phyloP scores from a whole-genome alignment of 2,329 filamentous ascomycete species.

The Ceratocystis cacaofunesta region DNA sequence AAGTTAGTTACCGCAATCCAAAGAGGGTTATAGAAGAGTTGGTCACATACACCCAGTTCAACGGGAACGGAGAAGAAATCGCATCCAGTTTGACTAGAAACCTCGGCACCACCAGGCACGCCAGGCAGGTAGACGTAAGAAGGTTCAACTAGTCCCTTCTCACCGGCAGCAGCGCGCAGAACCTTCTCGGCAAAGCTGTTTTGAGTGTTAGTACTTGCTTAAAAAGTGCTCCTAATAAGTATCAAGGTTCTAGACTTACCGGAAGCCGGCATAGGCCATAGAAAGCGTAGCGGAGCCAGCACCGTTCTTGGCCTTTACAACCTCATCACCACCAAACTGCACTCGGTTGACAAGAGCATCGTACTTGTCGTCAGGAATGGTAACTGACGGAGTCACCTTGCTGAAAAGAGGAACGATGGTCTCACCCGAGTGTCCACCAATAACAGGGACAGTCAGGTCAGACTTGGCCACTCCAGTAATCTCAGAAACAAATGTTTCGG shows the following conservation, averaged over 20 bases:
- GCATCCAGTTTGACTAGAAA: conserved; percentile 66
- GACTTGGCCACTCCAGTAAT: conserved; percentile 72
- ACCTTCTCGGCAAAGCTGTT: conserved; percentile 77
- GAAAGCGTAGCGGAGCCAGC: conserved; percentile 80
- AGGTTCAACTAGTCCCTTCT: conserved; percentile 86
- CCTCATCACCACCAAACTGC: conserved; percentile 95
- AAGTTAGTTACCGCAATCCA: conserved; percentile 17
- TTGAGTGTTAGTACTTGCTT: conserved; percentile 23
- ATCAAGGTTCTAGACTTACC: conserved; percentile 35
- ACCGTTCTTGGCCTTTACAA: conserved; percentile 88
- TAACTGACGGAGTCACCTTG: conserved; percentile 64
- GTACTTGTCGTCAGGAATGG: conserved; percentile 78
- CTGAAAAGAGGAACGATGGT: conserved; percentile 97
- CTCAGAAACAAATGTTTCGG: conserved; percentile 87
- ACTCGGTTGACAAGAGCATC: conserved; percentile 85
- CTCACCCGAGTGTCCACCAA: conserved; percentile 94
- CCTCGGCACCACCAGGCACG: conserved; percentile 70
- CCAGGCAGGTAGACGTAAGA: conserved; percentile 92
- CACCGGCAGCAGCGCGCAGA: conserved; percentile 72
- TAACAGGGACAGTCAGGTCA: conserved; percentile 70
- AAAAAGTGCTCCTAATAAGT: neutral
- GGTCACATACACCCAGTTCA: conserved; percentile 68
- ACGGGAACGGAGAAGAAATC: conserved; percentile 96
- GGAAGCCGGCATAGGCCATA: conserved; percentile 92
- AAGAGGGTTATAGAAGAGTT: conserved; percentile 19